These are phyloP conservation scores for Odontarrhena argentea DNA, from an alignment of 345 rosid species.

Conservation along the genomic window DNA sequence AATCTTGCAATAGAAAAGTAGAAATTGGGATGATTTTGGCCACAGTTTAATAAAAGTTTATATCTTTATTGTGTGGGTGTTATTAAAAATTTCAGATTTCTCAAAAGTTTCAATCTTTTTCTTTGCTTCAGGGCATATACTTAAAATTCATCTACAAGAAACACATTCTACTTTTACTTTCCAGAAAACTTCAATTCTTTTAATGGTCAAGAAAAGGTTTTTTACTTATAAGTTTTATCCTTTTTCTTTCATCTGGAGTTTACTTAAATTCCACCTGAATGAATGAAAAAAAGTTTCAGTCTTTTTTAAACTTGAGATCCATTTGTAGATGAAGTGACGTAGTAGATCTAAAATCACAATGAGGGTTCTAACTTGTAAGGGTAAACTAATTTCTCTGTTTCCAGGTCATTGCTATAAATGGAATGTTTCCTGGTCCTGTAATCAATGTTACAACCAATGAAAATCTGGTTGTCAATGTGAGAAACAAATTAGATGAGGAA, in stretches of 20 bases:
- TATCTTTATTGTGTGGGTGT: slow-evolving; percentile 32
- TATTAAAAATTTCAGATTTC: slow-evolving; percentile 32
- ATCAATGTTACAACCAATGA: slow-evolving; percentile 90
- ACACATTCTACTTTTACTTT: slow-evolving; percentile 17
- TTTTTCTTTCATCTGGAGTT: slow-evolving; percentile 11
- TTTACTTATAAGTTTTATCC: slow-evolving; percentile 10
- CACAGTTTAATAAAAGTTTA: slow-evolving; percentile 24
- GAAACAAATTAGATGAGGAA: slow-evolving; percentile 82
- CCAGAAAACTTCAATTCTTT: slow-evolving; percentile 7
- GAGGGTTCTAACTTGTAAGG: slow-evolving; percentile 19
- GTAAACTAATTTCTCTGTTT: slow-evolving; percentile 19
- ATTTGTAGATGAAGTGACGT: slow-evolving; percentile 18
- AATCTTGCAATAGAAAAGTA: not conserved
- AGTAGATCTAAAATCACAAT: slow-evolving; percentile 50
- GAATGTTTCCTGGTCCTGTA: slow-evolving; percentile 88
- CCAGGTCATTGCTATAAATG: slow-evolving; percentile 96
- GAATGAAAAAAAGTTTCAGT: slow-evolving; percentile 41
- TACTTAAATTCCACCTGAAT: slow-evolving; percentile 14
- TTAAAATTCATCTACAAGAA: slow-evolving; percentile 11
- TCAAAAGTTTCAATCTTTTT: slow-evolving; percentile 28
- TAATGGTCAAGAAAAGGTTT: not conserved
- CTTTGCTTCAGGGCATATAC: not conserved
- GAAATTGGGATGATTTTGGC: not conserved
- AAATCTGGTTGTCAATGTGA: slow-evolving; percentile 80
- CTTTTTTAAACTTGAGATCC: slow-evolving; percentile 40